phyloP scores from a whole-genome alignment of 306 rosid species.

The Neltuma alba region DNA sequence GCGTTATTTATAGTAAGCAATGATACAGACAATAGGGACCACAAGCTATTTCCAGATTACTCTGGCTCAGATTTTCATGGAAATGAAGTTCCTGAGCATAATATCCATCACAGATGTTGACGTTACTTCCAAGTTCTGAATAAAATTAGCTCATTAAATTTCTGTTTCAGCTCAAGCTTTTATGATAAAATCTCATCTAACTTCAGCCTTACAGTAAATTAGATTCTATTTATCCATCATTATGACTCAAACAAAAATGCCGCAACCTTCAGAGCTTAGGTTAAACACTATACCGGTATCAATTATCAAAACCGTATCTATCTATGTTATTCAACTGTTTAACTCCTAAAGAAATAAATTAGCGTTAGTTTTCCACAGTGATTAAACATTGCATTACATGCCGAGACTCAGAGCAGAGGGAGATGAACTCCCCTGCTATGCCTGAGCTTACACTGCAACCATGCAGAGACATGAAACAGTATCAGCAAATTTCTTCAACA shows the following conservation, averaged over 20 bases:
- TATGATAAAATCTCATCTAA: not conserved
- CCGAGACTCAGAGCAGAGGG: not conserved
- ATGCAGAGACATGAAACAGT: constrained; percentile 25
- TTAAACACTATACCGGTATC: not conserved
- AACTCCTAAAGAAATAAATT: constrained; percentile 11
- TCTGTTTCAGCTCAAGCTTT: not conserved
- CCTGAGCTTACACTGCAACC: constrained; percentile 34
- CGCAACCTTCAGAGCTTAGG: not conserved
- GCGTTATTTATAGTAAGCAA: not conserved
- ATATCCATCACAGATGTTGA: constrained; percentile 17
- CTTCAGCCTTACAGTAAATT: not conserved
- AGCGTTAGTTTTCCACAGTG: constrained; percentile 6
- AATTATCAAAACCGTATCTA: no score
- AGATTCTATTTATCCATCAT: not conserved
- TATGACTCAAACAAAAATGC: not conserved
- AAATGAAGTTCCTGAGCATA: not conserved
- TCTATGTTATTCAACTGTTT: no score
- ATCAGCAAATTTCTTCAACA: constrained; percentile 11
- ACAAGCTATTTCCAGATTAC: not conserved
- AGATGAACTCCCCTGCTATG: constrained; percentile 18
- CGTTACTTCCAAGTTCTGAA: constrained; percentile 21
- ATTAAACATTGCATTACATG: constrained; percentile 24
- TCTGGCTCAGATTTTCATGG: not conserved
- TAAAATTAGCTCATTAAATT: constrained; percentile 7
- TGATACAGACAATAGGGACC: not conserved